Conservation (phyloP, 73 alveolate species). For the Strombidium stylifer region DNA sequence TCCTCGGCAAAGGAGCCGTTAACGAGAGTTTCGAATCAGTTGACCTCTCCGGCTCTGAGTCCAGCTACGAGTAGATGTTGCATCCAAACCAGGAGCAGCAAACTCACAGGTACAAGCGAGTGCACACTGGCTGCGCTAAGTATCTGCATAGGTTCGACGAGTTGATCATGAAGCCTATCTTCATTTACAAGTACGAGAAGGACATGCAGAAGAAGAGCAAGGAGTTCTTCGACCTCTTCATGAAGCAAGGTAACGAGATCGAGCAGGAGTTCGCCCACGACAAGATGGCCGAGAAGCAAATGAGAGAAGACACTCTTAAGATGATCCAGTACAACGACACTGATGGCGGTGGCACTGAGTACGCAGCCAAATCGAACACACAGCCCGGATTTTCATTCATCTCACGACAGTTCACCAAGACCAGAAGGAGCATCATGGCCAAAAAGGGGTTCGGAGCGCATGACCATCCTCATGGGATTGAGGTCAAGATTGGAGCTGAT, state of each 20-base stretch:
- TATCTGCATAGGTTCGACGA: constrained; percentile 18
- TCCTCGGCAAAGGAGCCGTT: neutral
- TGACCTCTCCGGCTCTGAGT: constrained; percentile 43
- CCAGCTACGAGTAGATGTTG: neutral
- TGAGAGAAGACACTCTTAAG: too few relatives aligned
- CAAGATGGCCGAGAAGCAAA: neutral
- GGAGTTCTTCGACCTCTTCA: constrained; percentile 34
- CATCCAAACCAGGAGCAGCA: neutral
- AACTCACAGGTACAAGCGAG: too few relatives aligned
- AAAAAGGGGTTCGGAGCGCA: too few relatives aligned
- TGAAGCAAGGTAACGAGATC: constrained; percentile 19
- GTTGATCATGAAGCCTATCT: constrained; percentile 9
- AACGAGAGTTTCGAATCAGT: constrained; percentile 3
- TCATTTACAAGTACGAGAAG: constrained; percentile 32
- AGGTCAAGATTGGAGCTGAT: too few relatives aligned
- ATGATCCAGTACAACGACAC: too few relatives aligned
- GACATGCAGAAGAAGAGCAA: constrained; percentile 8
- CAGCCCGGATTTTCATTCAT: too few relatives aligned
- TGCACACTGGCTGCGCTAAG: too few relatives aligned
- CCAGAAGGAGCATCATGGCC: too few relatives aligned
- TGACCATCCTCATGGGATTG: too few relatives aligned
- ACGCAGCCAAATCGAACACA: too few relatives aligned
- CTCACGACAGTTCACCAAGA: too few relatives aligned
- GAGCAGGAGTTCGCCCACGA: too few relatives aligned
- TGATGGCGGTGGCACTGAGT: neutral